phyloP scores from a whole-genome alignment of 306 rosid genomes.

The Nissolia schottii region DNA sequence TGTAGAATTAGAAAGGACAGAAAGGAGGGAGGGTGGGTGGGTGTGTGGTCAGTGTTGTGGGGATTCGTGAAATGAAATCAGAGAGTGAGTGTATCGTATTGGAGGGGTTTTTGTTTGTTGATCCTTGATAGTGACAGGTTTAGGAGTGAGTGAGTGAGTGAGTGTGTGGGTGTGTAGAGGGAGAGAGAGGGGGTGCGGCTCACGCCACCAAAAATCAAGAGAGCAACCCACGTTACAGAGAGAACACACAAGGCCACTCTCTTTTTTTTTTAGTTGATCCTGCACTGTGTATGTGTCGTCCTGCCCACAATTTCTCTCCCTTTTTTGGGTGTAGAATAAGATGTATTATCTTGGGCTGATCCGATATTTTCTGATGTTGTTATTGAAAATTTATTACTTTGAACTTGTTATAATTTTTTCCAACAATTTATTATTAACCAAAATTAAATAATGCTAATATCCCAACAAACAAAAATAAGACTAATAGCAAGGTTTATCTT shows the following conservation, averaged over 20 bases:
- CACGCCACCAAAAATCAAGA: background rate
- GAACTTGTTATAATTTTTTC: no score
- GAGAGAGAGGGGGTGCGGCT: background rate
- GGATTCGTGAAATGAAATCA: background rate
- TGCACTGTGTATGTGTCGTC: no score
- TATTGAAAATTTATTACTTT: no score
- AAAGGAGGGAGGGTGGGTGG: background rate
- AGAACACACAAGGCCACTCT: background rate
- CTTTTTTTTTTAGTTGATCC: background rate
- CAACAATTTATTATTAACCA: no score
- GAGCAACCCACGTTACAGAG: background rate
- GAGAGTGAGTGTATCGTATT: background rate
- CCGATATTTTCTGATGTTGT: no score
- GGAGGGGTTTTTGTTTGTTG: background rate
- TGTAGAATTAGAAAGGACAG: background rate
- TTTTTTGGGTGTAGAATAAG: no score
- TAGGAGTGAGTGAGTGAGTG: no score
- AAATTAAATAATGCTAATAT: no score
- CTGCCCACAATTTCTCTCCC: no score
- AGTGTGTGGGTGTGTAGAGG: background rate
- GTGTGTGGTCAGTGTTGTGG: background rate
- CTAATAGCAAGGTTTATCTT: no score
- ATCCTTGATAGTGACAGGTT: background rate
- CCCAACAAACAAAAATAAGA: no score
- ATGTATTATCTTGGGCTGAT: no score